A percentile compares a stretch with the other conserved stretches of the same genome.
phyloP scores from a whole-genome alignment of 495 filamentous ascomycete species.

The Xylaria nigripes region DNA sequence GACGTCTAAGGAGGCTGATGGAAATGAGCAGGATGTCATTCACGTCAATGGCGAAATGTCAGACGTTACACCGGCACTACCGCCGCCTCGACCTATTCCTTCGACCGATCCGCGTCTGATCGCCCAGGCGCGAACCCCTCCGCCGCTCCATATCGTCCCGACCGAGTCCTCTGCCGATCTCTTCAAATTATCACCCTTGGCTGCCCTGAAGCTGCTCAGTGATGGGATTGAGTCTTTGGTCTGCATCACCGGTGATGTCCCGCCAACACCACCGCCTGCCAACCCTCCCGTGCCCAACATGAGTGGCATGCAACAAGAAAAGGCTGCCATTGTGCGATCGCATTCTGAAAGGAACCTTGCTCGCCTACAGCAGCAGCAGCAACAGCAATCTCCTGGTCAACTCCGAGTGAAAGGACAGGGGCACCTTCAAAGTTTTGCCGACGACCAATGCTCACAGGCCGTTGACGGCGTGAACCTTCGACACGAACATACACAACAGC shows the following conservation, averaged over 20 bases:
- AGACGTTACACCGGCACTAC: slow-evolving; percentile 21
- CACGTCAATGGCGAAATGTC: neutral
- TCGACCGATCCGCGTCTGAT: slow-evolving; percentile 40
- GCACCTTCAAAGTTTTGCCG: neutral
- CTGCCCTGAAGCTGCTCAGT: slow-evolving; percentile 72
- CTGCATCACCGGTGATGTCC: slow-evolving; percentile 59
- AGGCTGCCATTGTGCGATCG: slow-evolving; percentile 47
- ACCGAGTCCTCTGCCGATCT: slow-evolving; percentile 44
- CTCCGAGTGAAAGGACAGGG: slow-evolving; percentile 4
- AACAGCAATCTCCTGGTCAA: slow-evolving; percentile 8
- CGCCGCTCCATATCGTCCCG: slow-evolving; percentile 23
- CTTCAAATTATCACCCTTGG: slow-evolving; percentile 60
- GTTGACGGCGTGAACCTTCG: slow-evolving; percentile 42
- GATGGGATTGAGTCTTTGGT: slow-evolving; percentile 66
- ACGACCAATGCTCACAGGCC: slow-evolving; percentile 14
- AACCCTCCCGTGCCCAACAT: slow-evolving; percentile 54
- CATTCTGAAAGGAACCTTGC: slow-evolving; percentile 42
- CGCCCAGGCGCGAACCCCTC: slow-evolving; percentile 23
- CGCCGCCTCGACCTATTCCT: slow-evolving; percentile 43
- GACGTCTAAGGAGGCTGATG: neutral
- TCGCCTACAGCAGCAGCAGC: slow-evolving; percentile 26
- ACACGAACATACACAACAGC: slow-evolving; percentile 18
- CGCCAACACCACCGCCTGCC: slow-evolving; percentile 61
- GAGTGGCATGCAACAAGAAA: slow-evolving; percentile 49
- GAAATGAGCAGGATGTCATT: slow-evolving; percentile 2